Percentiles rank a stretch among this genome's conserved stretches.
Evolutionary conservation across 225 moss, liverwort and hornwort species (phyloP).

Genomic region (Sphagnum tenellum): DNA sequence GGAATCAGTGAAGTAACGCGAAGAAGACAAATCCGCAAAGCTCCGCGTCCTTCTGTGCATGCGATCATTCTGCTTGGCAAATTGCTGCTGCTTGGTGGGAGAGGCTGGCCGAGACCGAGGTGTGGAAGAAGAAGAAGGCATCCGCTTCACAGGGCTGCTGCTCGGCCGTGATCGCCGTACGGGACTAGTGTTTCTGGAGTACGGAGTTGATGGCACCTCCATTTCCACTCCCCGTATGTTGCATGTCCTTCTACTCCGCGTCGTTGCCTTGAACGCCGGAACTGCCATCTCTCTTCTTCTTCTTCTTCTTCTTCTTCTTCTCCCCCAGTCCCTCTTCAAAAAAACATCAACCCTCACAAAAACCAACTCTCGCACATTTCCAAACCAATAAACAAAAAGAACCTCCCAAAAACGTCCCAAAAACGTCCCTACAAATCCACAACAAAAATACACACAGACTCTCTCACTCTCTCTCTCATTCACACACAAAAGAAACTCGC

Average conservation of each 20-base stretch:
- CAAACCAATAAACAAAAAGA: background rate
- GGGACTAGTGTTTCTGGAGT: constrained; percentile 25
- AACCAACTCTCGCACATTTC: background rate
- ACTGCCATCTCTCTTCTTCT: constrained; percentile 31
- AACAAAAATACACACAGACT: background rate
- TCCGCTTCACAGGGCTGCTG: constrained; percentile 26
- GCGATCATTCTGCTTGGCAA: constrained; percentile 3
- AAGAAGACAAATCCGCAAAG: constrained; percentile 27
- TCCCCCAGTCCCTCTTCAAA: background rate
- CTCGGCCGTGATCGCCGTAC: constrained; percentile 6
- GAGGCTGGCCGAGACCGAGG: constrained; percentile 11
- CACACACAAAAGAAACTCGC: too few relatives aligned
- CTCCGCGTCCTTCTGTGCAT: constrained; percentile 24
- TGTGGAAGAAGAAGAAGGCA: constrained; percentile 6
- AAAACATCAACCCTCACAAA: background rate
- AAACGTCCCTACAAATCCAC: background rate
- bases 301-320: background rate
- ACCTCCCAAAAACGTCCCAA: too few relatives aligned
- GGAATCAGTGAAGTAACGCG: constrained; percentile 19
- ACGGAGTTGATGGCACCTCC: constrained; percentile 19
- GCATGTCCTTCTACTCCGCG: constrained; percentile 21
- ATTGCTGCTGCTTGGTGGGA: constrained; percentile 6
- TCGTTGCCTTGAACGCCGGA: constrained; percentile 52
- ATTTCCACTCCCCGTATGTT: constrained; percentile 48
- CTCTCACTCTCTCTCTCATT: too few relatives aligned